Percentiles rank a stretch among this genome's conserved stretches.
Evolutionary conservation across 345 rosid genomes (phyloP).

Genomic region (Gossypium bickii): DNA sequence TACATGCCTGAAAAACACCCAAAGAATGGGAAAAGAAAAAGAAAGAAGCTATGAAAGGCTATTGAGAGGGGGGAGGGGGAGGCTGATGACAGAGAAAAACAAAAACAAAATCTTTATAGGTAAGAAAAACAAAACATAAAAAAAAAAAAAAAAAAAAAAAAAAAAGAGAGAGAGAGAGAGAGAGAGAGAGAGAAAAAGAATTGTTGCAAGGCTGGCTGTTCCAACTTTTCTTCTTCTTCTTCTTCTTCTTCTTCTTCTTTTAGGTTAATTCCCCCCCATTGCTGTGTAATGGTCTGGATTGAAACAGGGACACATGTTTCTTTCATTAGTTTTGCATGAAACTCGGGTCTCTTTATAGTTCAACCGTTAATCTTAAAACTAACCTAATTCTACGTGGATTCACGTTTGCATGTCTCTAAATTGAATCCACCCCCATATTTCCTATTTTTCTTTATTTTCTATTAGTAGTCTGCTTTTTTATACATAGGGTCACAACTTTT

Average conservation of each 20-base stretch:
- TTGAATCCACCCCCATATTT: background rate
- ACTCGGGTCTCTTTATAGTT: slow-evolving; percentile 29
- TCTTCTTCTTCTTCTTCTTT: background rate
- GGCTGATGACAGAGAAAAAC: background rate
- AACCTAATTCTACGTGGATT: slow-evolving; percentile 26
- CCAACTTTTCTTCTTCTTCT: background rate
- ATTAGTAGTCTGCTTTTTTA: background rate
- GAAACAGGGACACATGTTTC: slow-evolving; percentile 18
- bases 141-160: background rate
- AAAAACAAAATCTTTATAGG: background rate
- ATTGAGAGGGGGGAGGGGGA: background rate
- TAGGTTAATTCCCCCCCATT: background rate
- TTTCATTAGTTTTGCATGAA: slow-evolving; percentile 36
- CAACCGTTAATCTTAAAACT: slow-evolving; percentile 25
- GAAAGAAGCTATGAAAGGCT: background rate
- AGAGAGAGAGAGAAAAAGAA: background rate
- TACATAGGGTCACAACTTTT: too few relatives aligned
- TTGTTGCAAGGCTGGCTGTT: slow-evolving; percentile 9
- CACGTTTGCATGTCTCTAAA: slow-evolving; percentile 41
- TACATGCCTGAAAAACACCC: slow-evolving; percentile 11
- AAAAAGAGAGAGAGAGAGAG: background rate
- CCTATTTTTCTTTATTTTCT: background rate
- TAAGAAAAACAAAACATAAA: background rate
- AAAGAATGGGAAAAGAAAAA: background rate
- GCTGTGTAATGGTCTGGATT: background rate